A percentile compares a stretch with the other conserved stretches of the same genome.
Conservation (phyloP, 805 yeast genomes). For the Starmerella khaoyaiensis region DNA sequence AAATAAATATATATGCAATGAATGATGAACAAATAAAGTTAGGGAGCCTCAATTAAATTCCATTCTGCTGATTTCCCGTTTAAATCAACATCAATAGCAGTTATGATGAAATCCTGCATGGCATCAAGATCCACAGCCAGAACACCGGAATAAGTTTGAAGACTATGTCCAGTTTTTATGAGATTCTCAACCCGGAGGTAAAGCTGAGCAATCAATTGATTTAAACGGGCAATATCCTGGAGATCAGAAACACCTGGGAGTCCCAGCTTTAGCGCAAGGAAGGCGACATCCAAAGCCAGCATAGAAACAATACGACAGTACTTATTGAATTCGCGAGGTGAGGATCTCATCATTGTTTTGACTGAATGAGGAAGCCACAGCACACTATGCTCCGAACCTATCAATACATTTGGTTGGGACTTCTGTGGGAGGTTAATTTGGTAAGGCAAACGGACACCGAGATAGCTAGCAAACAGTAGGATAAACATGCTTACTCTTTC, state of each 20-base stretch:
- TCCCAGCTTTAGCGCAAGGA: conserved; percentile 23
- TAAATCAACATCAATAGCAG: conserved; percentile 23
- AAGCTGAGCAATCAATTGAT: conserved; percentile 25
- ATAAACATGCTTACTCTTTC: conserved; percentile 27
- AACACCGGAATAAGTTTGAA: conserved; percentile 18
- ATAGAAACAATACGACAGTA: conserved; percentile 26
- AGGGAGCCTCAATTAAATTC: conserved; percentile 26
- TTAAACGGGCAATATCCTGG: conserved; percentile 20
- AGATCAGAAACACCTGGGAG: conserved; percentile 16
- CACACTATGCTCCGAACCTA: conserved; percentile 14
- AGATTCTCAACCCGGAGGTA: conserved; percentile 21
- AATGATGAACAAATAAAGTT: not conserved
- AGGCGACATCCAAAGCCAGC: conserved; percentile 25
- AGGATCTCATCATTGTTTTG: conserved; percentile 22
- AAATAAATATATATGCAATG: not conserved
- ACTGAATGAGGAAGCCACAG: conserved; percentile 20
- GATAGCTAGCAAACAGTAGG: conserved; percentile 25
- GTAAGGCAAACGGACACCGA: conserved; percentile 26
- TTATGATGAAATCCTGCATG: conserved; percentile 22
- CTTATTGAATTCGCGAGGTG: conserved; percentile 24
- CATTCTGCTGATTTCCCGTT: conserved; percentile 29
- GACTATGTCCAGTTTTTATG: conserved; percentile 17
- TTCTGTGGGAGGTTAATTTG: conserved; percentile 24
- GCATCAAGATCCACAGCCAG: conserved; percentile 19
- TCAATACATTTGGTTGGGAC: conserved; percentile 19